phyloP scores from a whole-genome alignment of 2,329 filamentous ascomycete genomes.

The Fusarium brachygibbosum region DNA sequence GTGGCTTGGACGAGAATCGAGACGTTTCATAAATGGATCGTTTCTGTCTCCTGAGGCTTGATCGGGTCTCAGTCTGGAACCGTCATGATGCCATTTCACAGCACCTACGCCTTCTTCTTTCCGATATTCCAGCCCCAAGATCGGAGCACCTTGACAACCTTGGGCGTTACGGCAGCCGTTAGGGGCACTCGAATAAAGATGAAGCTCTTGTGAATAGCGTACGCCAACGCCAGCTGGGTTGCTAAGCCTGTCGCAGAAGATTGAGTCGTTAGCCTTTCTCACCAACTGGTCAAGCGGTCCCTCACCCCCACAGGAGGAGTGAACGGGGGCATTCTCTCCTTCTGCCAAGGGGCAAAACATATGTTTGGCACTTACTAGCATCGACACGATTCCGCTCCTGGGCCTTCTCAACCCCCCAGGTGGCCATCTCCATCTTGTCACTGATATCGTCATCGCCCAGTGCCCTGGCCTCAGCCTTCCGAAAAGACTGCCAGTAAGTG shows the following conservation, averaged over 20 bases:
- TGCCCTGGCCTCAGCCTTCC: slow-evolving; percentile 60
- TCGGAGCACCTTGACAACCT: slow-evolving; percentile 89
- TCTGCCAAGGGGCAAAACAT: slow-evolving; percentile 19
- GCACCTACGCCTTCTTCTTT: slow-evolving; percentile 64
- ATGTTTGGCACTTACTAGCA: slow-evolving; percentile 75
- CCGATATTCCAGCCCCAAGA: slow-evolving; percentile 97
- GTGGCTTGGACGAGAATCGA: slow-evolving; percentile 14
- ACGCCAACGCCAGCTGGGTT: slow-evolving; percentile 92
- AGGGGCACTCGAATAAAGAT: slow-evolving; percentile 96
- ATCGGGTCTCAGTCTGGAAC: slow-evolving; percentile 25
- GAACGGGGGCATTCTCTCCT: slow-evolving; percentile 14
- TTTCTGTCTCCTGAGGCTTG: slow-evolving; percentile 18
- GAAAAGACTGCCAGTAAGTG: slow-evolving; percentile 63
- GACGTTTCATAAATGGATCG: slow-evolving; percentile 23
- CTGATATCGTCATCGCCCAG: slow-evolving; percentile 60
- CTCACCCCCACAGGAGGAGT: slow-evolving; percentile 9
- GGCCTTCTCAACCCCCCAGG: slow-evolving; percentile 74
- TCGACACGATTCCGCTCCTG: slow-evolving; percentile 71
- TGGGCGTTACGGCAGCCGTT: slow-evolving; percentile 90
- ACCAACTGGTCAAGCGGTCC: slow-evolving; percentile 19
- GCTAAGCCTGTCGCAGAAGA: slow-evolving; percentile 64
- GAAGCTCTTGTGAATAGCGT: slow-evolving; percentile 97
- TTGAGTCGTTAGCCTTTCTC: slow-evolving; percentile 45
- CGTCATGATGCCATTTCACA: slow-evolving; percentile 18
- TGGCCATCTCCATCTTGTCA: slow-evolving; percentile 64